A percentile compares a stretch with the other conserved stretches of the same genome.
Evolutionary conservation across 73 alveolate genomes (phyloP).

Genomic region (Tetrahymena thermophila): DNA sequence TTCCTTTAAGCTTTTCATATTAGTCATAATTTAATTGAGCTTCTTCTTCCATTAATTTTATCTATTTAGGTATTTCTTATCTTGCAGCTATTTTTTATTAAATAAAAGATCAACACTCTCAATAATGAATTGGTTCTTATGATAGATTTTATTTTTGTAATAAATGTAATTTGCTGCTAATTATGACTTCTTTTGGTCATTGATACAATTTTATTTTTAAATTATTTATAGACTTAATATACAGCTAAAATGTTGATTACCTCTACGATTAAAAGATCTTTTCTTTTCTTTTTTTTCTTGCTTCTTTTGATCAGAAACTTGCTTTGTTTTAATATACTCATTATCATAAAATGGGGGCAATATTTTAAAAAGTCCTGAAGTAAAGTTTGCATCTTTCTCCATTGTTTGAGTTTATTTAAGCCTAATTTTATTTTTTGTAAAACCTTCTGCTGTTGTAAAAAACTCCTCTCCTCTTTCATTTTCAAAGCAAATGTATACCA

Average conservation of each 20-base stretch:
- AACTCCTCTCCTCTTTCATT: neutral
- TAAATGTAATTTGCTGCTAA: neutral
- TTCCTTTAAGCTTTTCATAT: conserved; percentile 28
- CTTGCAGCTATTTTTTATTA: conserved; percentile 9
- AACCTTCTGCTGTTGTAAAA: conserved; percentile 37
- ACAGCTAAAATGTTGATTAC: neutral
- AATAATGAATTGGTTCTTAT: neutral
- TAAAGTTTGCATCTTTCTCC: neutral
- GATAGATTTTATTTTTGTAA: too few species aligned
- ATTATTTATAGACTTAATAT: too few species aligned
- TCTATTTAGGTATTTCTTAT: conserved; percentile 24
- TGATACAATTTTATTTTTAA: too few species aligned
- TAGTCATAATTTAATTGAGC: conserved; percentile 22
- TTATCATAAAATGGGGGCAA: conserved; percentile 29
- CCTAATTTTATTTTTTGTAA: conserved; percentile 26
- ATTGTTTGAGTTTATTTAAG: conserved; percentile 13
- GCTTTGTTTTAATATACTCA: conserved; percentile 18
- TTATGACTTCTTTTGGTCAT: too few species aligned
- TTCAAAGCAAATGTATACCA: neutral
- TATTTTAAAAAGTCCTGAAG: conserved; percentile 32
- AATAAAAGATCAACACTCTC: neutral
- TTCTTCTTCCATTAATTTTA: conserved; percentile 37
- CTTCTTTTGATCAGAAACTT: conserved; percentile 16
- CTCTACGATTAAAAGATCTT: neutral
- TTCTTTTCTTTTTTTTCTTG: neutral